Evolutionary conservation across 1,139 yeast genomes (phyloP).

Genomic region (Citeromyces hawaiiensis): DNA sequence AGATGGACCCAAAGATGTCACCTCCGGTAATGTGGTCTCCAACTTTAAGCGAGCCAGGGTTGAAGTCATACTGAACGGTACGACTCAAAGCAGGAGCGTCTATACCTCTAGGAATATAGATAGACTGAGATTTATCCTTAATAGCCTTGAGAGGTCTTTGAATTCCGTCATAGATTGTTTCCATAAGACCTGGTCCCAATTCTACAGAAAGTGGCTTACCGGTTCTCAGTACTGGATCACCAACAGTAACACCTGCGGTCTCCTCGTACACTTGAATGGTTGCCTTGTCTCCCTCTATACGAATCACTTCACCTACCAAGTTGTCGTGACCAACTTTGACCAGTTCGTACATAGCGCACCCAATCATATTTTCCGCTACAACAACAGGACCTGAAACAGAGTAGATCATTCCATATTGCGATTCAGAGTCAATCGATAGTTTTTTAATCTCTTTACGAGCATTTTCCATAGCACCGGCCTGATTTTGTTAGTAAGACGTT

Average conservation of each 20-base stretch:
- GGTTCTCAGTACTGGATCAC: conserved; percentile 95
- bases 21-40: conserved; percentile 99
- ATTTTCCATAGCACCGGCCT: conserved; percentile 96
- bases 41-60: conserved; percentile 64
- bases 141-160: conserved; percentile 96
- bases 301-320: conserved; percentile 94
- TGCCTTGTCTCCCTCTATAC: conserved; percentile 93
- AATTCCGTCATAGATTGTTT: conserved; percentile 97
- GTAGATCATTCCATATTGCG: conserved; percentile 77
- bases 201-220: conserved; percentile 97
- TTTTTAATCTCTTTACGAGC: conserved; percentile 91
- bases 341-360: conserved; percentile 98
- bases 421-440: conserved; percentile 68
- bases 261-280: conserved; percentile 98
- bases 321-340: conserved; percentile 95
- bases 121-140: conserved; percentile 73
- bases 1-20: conserved; percentile 88
- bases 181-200: conserved; percentile 98
- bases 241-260: conserved; percentile 98
- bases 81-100: conserved; percentile 91
- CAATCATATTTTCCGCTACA: conserved; percentile 96
- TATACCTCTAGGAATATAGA: conserved; percentile 97
- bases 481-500: neutral
- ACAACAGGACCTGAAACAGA: conserved; percentile 97
- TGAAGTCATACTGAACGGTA: conserved; percentile 71